Base-by-base conservation (phyloP, 75 land plant species). In the Azolla pinnata region DNA sequence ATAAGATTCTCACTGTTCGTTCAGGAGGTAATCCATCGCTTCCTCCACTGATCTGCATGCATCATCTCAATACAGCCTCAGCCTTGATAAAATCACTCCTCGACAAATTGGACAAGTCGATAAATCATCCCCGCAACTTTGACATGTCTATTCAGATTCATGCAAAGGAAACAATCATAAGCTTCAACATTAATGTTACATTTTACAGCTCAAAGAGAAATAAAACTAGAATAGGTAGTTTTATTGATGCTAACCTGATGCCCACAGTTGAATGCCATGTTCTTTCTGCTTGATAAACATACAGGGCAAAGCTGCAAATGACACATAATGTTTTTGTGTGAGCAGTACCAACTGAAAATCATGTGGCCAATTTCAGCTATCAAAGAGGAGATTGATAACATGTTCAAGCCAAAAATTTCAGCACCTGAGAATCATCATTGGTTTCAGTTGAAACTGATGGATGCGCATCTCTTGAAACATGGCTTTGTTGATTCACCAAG, bases 231-330 rank as follows among this genome's bases (percentile, higher is more conserved):
- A 45, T 27, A 2, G 28, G 19, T 24, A 44, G 23, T 29, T 62
- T 5, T 21, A 33, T 53, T 18, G n/a, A 26, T 54, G 2, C 32
- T 45, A 29, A 78, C 81, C 83, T 74, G 83, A 65, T 81, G 83
- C 1, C 93, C 93, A 63, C 93, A 88, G 40, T 82, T 80, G 62
- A 88, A 85, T 0, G 90, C 93, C 65, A 85, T 70, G 45, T 88
- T 65, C 69, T 77, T 88, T 25, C 46, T 44, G 24, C 69, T 65
- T 18, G 21, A 31, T 2, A 74, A 25, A 54, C 93, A 88, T 2
- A 82, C 65, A 4, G 86, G 83, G 56, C 93, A 88, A 20, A 60
- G 33, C 85, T 79, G 80, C 18, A 56, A 32, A 46, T 61, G 34
- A 25, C 59, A 1, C 12, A 44, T 14, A 38, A 38, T n/a, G n/a